Conservation (phyloP, 2,329 filamentous ascomycete genomes). For the Lachnellula suecica region DNA sequence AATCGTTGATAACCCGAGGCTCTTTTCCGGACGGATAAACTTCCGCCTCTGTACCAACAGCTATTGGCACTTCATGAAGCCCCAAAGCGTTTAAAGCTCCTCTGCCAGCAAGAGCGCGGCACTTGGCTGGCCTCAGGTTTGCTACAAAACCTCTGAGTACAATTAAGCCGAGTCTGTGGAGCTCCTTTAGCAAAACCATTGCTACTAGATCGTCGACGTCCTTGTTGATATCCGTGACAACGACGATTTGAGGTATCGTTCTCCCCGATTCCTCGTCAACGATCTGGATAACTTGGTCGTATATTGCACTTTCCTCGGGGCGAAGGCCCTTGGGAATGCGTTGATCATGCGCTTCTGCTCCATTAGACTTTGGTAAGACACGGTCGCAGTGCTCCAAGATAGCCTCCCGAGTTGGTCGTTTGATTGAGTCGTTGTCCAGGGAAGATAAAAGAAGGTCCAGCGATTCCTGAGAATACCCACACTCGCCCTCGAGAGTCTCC, state of each 20-base stretch:
- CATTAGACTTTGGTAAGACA: slow-evolving; percentile 8
- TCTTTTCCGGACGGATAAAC: not conserved
- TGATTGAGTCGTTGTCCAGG: not conserved
- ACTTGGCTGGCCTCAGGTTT: slow-evolving; percentile 23
- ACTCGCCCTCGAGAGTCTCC: not conserved
- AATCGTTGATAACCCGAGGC: slow-evolving; percentile 5
- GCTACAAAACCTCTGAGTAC: slow-evolving; percentile 27
- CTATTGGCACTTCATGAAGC: slow-evolving; percentile 21
- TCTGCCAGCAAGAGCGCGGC: slow-evolving; percentile 23
- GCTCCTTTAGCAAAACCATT: slow-evolving; percentile 28
- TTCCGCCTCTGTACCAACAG: slow-evolving; percentile 17
- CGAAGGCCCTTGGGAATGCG: slow-evolving; percentile 20
- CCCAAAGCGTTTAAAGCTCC: slow-evolving; percentile 24
- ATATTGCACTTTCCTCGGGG: slow-evolving; percentile 15
- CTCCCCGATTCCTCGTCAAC: slow-evolving; percentile 1
- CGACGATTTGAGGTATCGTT: slow-evolving; percentile 19
- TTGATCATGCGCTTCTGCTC: slow-evolving; percentile 2
- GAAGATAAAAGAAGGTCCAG: not conserved
- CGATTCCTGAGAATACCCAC: not conserved
- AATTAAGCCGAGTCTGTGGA: slow-evolving; percentile 26
- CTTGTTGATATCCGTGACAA: slow-evolving; percentile 31
- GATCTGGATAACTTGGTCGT: slow-evolving; percentile 17
- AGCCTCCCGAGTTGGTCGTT: slow-evolving; percentile 3
- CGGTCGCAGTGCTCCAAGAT: slow-evolving; percentile 13
- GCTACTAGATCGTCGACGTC: slow-evolving; percentile 31